Percentiles rank a stretch among this genome's conserved stretches.
Evolutionary conservation across 345 rosid species (phyloP).

Genomic region (Rhizophora apiculata): DNA sequence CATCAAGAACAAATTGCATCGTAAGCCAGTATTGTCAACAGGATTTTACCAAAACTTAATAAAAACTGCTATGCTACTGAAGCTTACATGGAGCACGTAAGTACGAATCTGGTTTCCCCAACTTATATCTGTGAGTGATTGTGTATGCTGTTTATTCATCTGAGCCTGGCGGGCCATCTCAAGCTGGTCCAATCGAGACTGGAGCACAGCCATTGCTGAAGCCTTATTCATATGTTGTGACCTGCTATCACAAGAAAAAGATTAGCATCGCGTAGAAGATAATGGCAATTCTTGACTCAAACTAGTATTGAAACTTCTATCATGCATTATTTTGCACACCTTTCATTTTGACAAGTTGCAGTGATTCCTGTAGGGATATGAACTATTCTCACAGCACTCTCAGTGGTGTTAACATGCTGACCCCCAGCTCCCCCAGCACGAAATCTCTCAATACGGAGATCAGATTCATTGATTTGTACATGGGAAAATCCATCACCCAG

Average conservation of each 20-base stretch:
- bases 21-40: neutral
- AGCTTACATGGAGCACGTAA: slow-evolving; percentile 81
- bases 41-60: slow-evolving; percentile 2
- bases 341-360: slow-evolving; percentile 89
- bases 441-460: slow-evolving; percentile 81
- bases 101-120: slow-evolving; percentile 96
- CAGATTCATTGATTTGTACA: slow-evolving; percentile 86
- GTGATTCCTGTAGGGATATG: slow-evolving; percentile 92
- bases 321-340: slow-evolving; percentile 33
- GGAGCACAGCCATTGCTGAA: slow-evolving; percentile 93
- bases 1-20: slow-evolving; percentile 5
- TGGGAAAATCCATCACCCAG: slow-evolving; percentile 65
- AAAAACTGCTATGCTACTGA: neutral
- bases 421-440: slow-evolving; percentile 96
- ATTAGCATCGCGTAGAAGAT: neutral
- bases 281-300: neutral
- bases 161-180: slow-evolving; percentile 88
- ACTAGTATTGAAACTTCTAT: neutral
- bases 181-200: slow-evolving; percentile 85
- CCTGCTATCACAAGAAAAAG: slow-evolving; percentile 29
- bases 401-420: slow-evolving; percentile 87
- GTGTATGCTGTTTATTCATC: slow-evolving; percentile 87
- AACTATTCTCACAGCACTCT: slow-evolving; percentile 90
- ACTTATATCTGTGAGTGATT: slow-evolving; percentile 80
- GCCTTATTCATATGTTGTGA: slow-evolving; percentile 93